Percentiles rank a stretch among this genome's conserved stretches.
Conservation (phyloP, 164 flowering plant species). For the Taxillus chinensis region DNA sequence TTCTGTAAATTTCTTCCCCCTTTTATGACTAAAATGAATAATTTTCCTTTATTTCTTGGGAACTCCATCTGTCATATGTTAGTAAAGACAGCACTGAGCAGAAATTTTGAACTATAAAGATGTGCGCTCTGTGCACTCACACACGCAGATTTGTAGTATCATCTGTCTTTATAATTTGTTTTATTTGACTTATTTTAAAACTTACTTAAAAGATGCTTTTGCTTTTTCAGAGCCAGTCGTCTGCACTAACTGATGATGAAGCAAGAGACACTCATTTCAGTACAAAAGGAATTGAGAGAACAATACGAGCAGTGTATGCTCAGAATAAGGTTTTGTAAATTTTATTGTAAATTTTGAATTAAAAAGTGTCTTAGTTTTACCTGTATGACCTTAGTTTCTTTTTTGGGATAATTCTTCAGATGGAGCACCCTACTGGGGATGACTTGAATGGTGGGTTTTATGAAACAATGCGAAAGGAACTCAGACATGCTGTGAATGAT, state of each 20-base stretch:
- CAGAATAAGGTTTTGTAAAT: constrained; percentile 44
- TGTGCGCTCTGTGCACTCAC: background rate
- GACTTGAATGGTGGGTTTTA: constrained; percentile 37
- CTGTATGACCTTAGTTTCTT: constrained; percentile 4
- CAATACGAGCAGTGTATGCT: constrained; percentile 55
- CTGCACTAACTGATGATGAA: constrained; percentile 89
- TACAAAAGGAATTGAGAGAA: constrained; percentile 47
- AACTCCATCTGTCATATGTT: background rate
- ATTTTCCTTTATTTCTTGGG: background rate
- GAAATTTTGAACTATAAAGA: background rate
- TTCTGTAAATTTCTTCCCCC: constrained; percentile 42
- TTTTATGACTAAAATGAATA: background rate
- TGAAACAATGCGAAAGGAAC: constrained; percentile 70
- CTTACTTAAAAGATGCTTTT: constrained; percentile 1
- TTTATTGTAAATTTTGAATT: background rate
- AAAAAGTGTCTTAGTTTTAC: background rate
- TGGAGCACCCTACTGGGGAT: constrained; percentile 52
- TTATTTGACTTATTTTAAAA: background rate
- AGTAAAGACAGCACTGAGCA: background rate
- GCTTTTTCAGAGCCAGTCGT: constrained; percentile 69
- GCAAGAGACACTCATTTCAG: constrained; percentile 29
- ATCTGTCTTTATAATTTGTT: constrained; percentile 1
- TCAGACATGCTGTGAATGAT: constrained; percentile 72
- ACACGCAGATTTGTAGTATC: background rate
- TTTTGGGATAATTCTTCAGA: constrained; percentile 23